Evolutionary conservation across 441 rosid species (phyloP).

Genomic region (Kokia cookei): DNA sequence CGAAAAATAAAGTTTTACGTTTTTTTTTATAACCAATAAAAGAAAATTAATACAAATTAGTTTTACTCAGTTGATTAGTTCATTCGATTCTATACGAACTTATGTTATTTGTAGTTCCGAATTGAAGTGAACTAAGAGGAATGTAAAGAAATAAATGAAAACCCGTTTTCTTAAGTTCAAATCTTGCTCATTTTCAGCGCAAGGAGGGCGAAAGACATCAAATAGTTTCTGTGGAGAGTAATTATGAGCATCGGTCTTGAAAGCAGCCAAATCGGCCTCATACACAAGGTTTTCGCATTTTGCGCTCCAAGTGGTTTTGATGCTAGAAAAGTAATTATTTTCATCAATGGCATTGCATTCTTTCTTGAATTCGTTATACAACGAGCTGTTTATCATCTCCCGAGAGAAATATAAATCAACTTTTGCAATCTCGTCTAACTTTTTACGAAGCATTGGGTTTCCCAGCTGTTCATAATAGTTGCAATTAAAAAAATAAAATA

Average conservation of each 20-base stretch:
- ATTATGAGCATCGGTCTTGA: too few species aligned
- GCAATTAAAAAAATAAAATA: neutral
- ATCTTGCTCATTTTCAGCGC: neutral
- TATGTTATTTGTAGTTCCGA: too few species aligned
- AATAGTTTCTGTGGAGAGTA: too few species aligned
- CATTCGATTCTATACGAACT: too few species aligned
- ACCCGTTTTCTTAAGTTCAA: neutral
- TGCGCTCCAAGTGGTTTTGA: neutral
- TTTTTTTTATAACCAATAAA: too few species aligned
- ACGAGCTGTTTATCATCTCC: neutral
- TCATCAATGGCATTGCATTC: neutral
- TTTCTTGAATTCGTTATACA: neutral
- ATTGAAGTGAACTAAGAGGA: too few species aligned
- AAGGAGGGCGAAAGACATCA: neutral
- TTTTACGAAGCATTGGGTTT: slow-evolving; percentile 1
- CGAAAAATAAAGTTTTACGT: too few species aligned
- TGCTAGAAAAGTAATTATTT: neutral
- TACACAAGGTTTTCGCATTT: neutral
- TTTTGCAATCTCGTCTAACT: neutral
- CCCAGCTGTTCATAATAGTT: neutral
- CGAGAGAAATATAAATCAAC: neutral
- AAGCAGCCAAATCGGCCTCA: neutral
- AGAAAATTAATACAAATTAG: neutral
- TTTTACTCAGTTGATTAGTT: too few species aligned
- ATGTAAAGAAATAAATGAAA: neutral